Conservation (phyloP, 208 protist genomes). For the Porcisia deanei region DNA sequence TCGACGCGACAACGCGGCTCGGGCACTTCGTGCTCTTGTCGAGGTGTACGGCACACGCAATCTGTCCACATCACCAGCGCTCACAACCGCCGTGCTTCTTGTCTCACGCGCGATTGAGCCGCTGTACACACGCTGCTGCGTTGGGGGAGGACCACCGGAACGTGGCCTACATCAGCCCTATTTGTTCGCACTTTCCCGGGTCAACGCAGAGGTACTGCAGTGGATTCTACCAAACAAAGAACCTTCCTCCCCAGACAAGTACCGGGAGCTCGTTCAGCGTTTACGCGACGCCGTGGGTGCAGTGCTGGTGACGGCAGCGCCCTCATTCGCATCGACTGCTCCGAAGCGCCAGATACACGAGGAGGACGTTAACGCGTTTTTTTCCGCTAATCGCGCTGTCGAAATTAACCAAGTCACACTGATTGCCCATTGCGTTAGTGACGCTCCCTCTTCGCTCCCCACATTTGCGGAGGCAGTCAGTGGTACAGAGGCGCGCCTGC, state of each 20-base stretch:
- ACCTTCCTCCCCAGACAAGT: background rate
- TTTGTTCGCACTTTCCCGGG: slow-evolving; percentile 1
- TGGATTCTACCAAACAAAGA: background rate
- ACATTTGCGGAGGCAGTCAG: background rate
- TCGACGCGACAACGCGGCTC: background rate
- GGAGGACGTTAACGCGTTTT: slow-evolving; percentile 24
- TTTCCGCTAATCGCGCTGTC: slow-evolving; percentile 2
- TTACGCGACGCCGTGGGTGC: background rate
- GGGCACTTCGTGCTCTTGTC: slow-evolving; percentile 13
- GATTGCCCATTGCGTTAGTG: background rate
- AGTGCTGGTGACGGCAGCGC: background rate
- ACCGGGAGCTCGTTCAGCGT: background rate
- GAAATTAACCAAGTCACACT: slow-evolving; percentile 6
- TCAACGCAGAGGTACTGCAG: background rate
- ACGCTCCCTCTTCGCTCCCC: background rate
- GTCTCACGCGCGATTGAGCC: background rate
- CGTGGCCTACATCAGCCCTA: background rate
- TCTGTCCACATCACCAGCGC: slow-evolving; percentile 9
- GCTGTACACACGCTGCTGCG: background rate
- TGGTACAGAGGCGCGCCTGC: background rate
- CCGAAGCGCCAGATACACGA: background rate
- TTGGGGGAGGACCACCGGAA: background rate
- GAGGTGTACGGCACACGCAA: background rate
- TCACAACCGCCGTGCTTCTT: slow-evolving; percentile 6
- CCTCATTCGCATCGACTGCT: background rate